Evolutionary conservation across 805 yeast genomes (phyloP).

Genomic region (Lachancea sp.): DNA sequence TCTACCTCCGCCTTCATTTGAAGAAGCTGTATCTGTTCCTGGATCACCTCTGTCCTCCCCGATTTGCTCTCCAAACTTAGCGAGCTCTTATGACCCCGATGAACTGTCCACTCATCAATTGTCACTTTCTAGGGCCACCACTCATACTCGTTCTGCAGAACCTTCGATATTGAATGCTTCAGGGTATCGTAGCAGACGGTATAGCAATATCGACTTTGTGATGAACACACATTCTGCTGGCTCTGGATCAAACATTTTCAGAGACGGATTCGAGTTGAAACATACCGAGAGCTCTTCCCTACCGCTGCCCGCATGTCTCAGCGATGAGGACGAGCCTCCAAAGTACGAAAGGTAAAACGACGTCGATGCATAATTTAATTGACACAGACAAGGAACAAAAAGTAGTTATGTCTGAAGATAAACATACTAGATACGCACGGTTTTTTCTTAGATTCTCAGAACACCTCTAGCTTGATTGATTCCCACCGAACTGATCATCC

Average conservation of each 20-base stretch:
- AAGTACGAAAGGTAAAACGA: conserved; percentile 27
- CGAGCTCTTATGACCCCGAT: conserved; percentile 16
- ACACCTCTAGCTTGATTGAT: conserved; percentile 46
- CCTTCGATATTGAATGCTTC: conserved; percentile 3
- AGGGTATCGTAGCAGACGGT: conserved; percentile 6
- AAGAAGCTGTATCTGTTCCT: conserved; percentile 50
- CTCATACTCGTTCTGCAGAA: conserved; percentile 10
- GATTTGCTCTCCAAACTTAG: conserved; percentile 18
- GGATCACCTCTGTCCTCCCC: conserved; percentile 39
- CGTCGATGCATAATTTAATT: background rate
- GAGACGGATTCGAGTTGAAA: conserved; percentile 2
- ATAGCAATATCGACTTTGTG: conserved; percentile 19
- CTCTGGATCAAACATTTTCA: background rate
- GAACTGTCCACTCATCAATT: conserved; percentile 19
- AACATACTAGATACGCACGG: background rate
- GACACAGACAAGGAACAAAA: background rate
- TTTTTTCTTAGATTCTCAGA: conserved; percentile 21
- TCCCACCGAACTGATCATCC: conserved; percentile 52
- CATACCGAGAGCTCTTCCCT: conserved; percentile 1
- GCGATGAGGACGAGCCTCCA: conserved; percentile 28
- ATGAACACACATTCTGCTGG: conserved; percentile 9
- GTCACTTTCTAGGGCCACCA: conserved; percentile 21
- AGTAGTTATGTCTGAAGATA: background rate
- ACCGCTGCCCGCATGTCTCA: background rate
- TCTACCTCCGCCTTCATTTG: conserved; percentile 52